Evolutionary conservation across 2,329 filamentous ascomycete species (phyloP).

Genomic region (Colletotrichum tanaceti): DNA sequence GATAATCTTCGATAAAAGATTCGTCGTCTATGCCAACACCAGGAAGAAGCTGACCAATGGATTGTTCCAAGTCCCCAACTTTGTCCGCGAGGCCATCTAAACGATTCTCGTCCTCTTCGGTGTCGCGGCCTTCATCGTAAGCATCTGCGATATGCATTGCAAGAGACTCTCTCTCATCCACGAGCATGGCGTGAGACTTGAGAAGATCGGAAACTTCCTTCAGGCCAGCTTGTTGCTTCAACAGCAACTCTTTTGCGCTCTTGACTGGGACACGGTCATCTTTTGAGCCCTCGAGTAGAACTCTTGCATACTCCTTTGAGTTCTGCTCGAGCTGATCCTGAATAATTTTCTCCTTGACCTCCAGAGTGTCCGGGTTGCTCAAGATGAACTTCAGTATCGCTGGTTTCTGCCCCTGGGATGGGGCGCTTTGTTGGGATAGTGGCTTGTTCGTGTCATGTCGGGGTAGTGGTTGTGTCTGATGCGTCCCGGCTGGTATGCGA

Average conservation of each 20-base stretch:
- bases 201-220: constrained; percentile 56
- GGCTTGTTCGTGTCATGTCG: background rate
- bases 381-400: constrained; percentile 43
- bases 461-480: too few species aligned
- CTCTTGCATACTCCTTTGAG: constrained; percentile 58
- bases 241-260: constrained; percentile 60
- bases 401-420: constrained; percentile 31
- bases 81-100: constrained; percentile 61
- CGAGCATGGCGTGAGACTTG: constrained; percentile 56
- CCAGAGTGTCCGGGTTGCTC: constrained; percentile 48
- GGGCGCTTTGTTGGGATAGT: constrained; percentile 25
- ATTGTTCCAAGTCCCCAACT: constrained; percentile 54
- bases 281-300: constrained; percentile 60
- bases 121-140: constrained; percentile 64
- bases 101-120: constrained; percentile 61
- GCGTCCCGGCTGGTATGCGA: background rate
- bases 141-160: constrained; percentile 60
- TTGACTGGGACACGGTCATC: constrained; percentile 61
- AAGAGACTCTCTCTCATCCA: constrained; percentile 58
- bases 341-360: constrained; percentile 53
- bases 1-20: constrained; percentile 51
- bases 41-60: constrained; percentile 55
- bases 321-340: constrained; percentile 60
- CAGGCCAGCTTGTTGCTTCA: constrained; percentile 59
- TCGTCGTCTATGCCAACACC: constrained; percentile 60